A percentile compares a stretch with the other conserved stretches of the same genome.
Evolutionary conservation across 176 grass and related monocot species (phyloP).

Genomic region (Carex pumila): DNA sequence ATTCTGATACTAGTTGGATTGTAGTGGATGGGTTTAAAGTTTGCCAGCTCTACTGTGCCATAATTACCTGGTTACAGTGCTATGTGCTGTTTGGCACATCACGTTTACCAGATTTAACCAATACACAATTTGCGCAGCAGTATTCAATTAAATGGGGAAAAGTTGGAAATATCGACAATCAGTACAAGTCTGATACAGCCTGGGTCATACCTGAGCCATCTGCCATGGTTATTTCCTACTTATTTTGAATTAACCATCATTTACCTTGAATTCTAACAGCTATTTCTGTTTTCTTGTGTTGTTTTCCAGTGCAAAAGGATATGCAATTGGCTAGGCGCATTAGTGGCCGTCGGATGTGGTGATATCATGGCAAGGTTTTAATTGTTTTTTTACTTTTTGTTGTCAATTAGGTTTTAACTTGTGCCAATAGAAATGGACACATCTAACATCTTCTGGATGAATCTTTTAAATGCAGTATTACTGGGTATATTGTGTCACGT

Average conservation of each 20-base stretch:
- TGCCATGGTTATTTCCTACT: background rate
- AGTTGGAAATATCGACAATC: background rate
- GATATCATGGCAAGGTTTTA: background rate
- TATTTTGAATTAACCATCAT: background rate
- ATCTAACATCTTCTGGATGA: background rate
- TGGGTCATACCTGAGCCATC: background rate
- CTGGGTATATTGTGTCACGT: no score
- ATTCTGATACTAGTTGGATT: background rate
- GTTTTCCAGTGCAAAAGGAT: constrained; percentile 72
- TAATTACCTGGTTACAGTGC: background rate
- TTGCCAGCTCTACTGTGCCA: background rate
- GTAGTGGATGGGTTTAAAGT: background rate
- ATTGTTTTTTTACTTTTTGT: background rate
- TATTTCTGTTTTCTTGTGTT: background rate
- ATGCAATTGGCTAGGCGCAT: constrained; percentile 86
- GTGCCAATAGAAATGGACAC: background rate
- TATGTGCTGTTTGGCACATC: background rate
- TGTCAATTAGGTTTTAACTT: background rate
- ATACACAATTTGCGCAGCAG: background rate
- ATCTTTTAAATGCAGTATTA: no score
- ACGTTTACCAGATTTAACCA: background rate
- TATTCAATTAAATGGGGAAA: background rate
- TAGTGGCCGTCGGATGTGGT: constrained; percentile 39
- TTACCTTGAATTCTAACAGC: background rate
- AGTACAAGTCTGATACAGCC: no score